Conservation (phyloP, 2,329 filamentous ascomycete species). For the Rhynchosporium agropyri region DNA sequence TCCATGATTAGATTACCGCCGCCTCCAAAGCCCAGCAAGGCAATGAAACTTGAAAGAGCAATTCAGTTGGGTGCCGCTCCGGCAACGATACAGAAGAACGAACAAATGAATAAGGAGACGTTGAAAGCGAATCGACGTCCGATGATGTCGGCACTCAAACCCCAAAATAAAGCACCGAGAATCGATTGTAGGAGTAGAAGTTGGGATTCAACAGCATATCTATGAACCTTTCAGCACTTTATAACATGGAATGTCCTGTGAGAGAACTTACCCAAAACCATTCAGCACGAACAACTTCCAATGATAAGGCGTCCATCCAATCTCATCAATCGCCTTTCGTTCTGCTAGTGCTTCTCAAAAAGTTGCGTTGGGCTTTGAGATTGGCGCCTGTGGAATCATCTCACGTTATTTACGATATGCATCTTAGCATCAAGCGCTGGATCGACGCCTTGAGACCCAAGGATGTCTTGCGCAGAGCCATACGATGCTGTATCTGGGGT, state of each 20-base stretch:
- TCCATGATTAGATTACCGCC: conserved; percentile 62
- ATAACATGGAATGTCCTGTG: no score
- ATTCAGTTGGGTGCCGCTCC: conserved; percentile 69
- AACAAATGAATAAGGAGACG: conserved; percentile 63
- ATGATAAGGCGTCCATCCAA: conserved; percentile 56
- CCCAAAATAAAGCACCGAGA: conserved; percentile 67
- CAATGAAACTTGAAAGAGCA: conserved; percentile 64
- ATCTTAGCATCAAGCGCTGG: conserved; percentile 67
- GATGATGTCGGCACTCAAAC: conserved; percentile 67
- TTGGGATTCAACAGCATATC: conserved; percentile 60
- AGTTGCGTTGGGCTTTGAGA: background rate
- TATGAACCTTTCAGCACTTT: conserved; percentile 27
- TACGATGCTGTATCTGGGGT: conserved; percentile 21
- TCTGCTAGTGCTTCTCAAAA: conserved; percentile 13
- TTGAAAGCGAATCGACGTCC: conserved; percentile 72
- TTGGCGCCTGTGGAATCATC: conserved; percentile 33
- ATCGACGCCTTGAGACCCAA: conserved; percentile 60
- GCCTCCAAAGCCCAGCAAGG: conserved; percentile 63
- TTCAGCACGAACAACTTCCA: conserved; percentile 59
- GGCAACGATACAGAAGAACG: conserved; percentile 63
- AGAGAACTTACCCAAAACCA: conserved; percentile 54
- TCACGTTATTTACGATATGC: conserved; percentile 68
- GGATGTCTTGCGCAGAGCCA: conserved; percentile 49
- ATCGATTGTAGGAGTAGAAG: conserved; percentile 64
- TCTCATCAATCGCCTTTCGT: conserved; percentile 52